Percentiles rank a stretch among this genome's conserved stretches.
These are phyloP conservation scores for Uncinocarpus reesii DNA, from an alignment of 2,329 filamentous ascomycete genomes.

Conservation along the genomic window DNA sequence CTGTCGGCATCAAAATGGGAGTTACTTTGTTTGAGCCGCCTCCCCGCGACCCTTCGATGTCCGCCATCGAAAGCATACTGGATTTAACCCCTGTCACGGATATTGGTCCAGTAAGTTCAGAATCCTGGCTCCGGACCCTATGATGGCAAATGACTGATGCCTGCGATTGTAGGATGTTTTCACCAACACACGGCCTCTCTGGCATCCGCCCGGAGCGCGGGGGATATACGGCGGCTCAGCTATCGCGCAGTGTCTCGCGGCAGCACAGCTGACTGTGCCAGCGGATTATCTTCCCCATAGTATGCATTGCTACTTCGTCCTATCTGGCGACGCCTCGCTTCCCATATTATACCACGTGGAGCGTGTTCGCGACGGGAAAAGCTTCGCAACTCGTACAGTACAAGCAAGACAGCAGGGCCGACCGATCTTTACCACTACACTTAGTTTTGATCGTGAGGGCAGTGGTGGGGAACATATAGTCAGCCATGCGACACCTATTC, in stretches of 20 bases:
- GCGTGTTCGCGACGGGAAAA: slow-evolving; percentile 77
- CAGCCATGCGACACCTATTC: slow-evolving; percentile 55
- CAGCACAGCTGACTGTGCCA: slow-evolving; percentile 79
- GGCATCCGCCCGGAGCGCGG: slow-evolving; percentile 83
- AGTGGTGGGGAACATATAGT: slow-evolving; percentile 45
- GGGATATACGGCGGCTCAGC: slow-evolving; percentile 90
- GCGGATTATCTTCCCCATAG: slow-evolving; percentile 73
- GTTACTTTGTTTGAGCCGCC: slow-evolving; percentile 65
- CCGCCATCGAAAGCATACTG: slow-evolving; percentile 78
- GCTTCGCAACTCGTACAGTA: slow-evolving; percentile 88
- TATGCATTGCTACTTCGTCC: slow-evolving; percentile 98
- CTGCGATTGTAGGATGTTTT: slow-evolving; percentile 60
- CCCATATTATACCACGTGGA: slow-evolving; percentile 94
- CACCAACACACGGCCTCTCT: slow-evolving; percentile 83
- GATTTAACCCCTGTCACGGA: slow-evolving; percentile 65
- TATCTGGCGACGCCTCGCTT: slow-evolving; percentile 73
- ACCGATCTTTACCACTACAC: slow-evolving; percentile 90
- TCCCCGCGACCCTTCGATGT: slow-evolving; percentile 59
- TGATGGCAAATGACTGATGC: background rate
- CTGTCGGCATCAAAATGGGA: slow-evolving; percentile 12
- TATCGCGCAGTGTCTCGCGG: slow-evolving; percentile 81
- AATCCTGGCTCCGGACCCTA: background rate
- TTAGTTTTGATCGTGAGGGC: slow-evolving; percentile 67
- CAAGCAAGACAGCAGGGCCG: slow-evolving; percentile 80
- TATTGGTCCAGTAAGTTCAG: slow-evolving; percentile 47